Evolutionary conservation across 1,284 basidiomycete species (phyloP).

Genomic region (Irpex rosettiformis): DNA sequence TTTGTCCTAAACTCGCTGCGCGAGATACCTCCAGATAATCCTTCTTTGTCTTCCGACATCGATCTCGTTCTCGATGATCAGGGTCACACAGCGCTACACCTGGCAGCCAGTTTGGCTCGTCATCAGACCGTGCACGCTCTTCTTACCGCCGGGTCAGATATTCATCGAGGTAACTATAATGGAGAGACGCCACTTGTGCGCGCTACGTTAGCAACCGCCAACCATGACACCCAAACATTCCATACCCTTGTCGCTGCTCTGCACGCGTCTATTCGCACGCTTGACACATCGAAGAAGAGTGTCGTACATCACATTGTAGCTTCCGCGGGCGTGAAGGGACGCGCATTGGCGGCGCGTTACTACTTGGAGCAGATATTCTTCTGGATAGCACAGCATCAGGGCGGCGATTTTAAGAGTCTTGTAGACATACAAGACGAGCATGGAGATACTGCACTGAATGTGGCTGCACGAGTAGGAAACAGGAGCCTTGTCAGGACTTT

Average conservation of each 20-base stretch:
- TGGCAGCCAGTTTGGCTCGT: constrained; percentile 86
- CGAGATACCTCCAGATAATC: constrained; percentile 52
- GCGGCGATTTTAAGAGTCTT: constrained; percentile 73
- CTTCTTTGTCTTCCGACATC: constrained; percentile 45
- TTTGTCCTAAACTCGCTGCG: constrained; percentile 62
- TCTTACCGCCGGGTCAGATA: constrained; percentile 74
- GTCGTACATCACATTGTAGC: constrained; percentile 95
- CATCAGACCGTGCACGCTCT: constrained; percentile 66
- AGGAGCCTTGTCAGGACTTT: constrained; percentile 84
- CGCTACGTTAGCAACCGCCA: constrained; percentile 87
- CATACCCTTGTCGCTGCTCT: constrained; percentile 62
- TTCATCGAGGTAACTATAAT: constrained; percentile 86
- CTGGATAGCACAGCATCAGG: constrained; percentile 73
- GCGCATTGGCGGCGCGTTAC: constrained; percentile 82
- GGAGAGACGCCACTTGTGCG: constrained; percentile 96
- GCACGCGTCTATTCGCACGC: constrained; percentile 76
- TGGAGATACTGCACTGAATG: constrained; percentile 95
- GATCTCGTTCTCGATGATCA: constrained; percentile 90
- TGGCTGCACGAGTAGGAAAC: constrained; percentile 93
- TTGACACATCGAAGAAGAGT: constrained; percentile 87
- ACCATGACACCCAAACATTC: constrained; percentile 81
- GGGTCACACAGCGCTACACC: constrained; percentile 92
- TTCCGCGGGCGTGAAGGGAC: constrained; percentile 87
- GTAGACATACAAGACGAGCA: constrained; percentile 94
- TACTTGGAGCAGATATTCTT: constrained; percentile 91